These are phyloP conservation scores for Picochlorum sp. DNA, from an alignment of 139 green algal species.

Conservation along the genomic window DNA sequence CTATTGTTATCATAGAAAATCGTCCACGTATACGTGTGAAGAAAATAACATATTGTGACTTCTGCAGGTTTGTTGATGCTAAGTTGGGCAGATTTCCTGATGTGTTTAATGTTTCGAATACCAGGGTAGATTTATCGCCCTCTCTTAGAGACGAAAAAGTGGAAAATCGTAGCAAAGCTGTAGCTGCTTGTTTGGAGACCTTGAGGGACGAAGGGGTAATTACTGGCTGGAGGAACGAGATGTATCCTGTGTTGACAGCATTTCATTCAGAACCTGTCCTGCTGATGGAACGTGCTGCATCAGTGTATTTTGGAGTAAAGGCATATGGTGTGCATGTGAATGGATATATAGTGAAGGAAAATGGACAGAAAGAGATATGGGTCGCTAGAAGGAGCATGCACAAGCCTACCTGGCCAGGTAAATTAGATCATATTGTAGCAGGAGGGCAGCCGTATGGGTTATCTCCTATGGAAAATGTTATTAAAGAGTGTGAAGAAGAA, in stretches of 20 bases:
- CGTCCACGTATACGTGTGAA: not conserved
- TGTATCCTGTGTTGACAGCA: conserved; percentile 67
- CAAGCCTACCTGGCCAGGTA: conserved; percentile 85
- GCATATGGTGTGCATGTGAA: conserved; percentile 81
- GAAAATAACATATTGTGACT: too few relatives aligned
- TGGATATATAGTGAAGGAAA: conserved; percentile 49
- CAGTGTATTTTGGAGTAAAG: conserved; percentile 77
- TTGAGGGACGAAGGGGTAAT: conserved; percentile 55
- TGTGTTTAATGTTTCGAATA: conserved; percentile 18
- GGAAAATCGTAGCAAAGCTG: not conserved
- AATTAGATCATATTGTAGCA: conserved; percentile 91
- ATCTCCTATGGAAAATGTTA: conserved; percentile 63
- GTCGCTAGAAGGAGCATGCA: conserved; percentile 55
- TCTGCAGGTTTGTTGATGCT: conserved; percentile 34
- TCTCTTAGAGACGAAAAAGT: not conserved
- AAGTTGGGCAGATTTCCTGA: conserved; percentile 23
- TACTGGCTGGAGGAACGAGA: conserved; percentile 80
- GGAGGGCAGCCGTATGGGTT: conserved; percentile 76
- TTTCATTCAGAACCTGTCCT: conserved; percentile 55
- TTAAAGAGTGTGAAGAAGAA: conserved; percentile 94
- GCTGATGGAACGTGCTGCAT: conserved; percentile 79
- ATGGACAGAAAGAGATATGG: conserved; percentile 67
- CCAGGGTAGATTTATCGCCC: not conserved
- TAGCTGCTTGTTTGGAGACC: not conserved
- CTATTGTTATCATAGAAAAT: not conserved